phyloP scores from a whole-genome alignment of 148 eudicot genomes.

The Rhododendron ovatum region DNA sequence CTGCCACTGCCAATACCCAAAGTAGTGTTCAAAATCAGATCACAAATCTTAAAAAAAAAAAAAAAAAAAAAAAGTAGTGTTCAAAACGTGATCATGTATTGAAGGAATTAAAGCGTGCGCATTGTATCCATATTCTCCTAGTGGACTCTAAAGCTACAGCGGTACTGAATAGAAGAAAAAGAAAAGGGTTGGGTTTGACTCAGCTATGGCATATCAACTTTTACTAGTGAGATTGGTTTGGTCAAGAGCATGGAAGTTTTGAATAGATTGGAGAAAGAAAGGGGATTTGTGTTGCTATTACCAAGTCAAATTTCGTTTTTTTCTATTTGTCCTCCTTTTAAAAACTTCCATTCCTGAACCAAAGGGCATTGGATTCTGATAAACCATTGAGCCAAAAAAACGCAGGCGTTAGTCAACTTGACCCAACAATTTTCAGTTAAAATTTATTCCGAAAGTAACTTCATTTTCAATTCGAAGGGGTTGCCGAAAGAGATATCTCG shows the following conservation, averaged over 20 bases:
- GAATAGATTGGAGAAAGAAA: neutral
- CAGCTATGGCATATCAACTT: neutral
- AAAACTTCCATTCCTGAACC: neutral
- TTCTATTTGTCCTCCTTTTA: neutral
- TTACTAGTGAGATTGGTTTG: neutral
- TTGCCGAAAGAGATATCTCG: neutral
- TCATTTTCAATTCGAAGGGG: too few relatives aligned
- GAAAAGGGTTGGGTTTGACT: neutral
- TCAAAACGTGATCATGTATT: neutral
- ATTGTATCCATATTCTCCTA: neutral
- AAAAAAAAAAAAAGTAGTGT: neutral
- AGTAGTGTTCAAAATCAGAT: neutral
- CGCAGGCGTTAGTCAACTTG: neutral
- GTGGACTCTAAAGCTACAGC: too few relatives aligned
- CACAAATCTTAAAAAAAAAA: too few relatives aligned
- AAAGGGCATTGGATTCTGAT: neutral
- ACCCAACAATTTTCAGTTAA: too few relatives aligned
- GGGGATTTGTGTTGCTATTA: neutral
- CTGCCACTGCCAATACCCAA: too few relatives aligned
- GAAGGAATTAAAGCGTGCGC: neutral
- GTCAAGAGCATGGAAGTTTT: constrained; percentile 2
- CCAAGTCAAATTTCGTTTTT: neutral
- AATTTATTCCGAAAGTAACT: too few relatives aligned
- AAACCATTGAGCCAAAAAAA: neutral
- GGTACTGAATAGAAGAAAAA: too few relatives aligned